A percentile compares a stretch with the other conserved stretches of the same genome.
These are phyloP conservation scores for Metschnikowia hibisci DNA, from an alignment of 805 yeast species.

Conservation along the genomic window DNA sequence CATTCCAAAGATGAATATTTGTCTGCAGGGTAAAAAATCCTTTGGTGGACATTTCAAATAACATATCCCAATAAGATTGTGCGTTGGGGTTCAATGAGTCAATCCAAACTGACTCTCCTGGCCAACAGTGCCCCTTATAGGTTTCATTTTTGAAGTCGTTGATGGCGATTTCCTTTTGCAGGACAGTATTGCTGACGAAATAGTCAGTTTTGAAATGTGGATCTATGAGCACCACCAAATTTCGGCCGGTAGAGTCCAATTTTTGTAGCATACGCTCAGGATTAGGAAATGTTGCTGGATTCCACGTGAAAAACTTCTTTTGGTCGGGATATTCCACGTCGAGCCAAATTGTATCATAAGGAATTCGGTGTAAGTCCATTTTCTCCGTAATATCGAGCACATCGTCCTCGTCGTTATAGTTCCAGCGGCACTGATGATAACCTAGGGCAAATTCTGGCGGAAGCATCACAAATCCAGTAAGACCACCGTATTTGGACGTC, in stretches of 20 bases:
- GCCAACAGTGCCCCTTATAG: conserved; percentile 94
- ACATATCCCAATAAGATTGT: conserved; percentile 54
- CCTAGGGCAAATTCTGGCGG: conserved; percentile 82
- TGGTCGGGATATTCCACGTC: conserved; percentile 88
- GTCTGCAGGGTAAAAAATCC: conserved; percentile 43
- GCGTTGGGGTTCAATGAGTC: conserved; percentile 73
- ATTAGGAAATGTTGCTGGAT: conserved; percentile 64
- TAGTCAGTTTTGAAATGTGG: conserved; percentile 84
- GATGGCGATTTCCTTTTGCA: conserved; percentile 43
- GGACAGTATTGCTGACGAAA: conserved; percentile 53
- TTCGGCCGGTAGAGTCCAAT: conserved; percentile 70
- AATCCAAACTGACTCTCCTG: conserved; percentile 93
- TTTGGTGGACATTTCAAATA: conserved; percentile 40
- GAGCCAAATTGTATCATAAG: conserved; percentile 91
- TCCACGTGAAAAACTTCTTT: conserved; percentile 92
- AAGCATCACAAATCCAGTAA: conserved; percentile 70
- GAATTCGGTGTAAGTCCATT: conserved; percentile 72
- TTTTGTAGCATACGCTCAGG: conserved; percentile 64
- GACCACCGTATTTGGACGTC: conserved; percentile 53
- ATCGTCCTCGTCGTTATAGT: conserved; percentile 84
- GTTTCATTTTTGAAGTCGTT: conserved; percentile 43
- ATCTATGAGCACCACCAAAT: conserved; percentile 80
- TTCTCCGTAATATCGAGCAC: conserved; percentile 65
- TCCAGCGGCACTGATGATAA: conserved; percentile 97
- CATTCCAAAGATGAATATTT: conserved; percentile 90